These are phyloP conservation scores for Myriosclerotinia duriaeana DNA, from an alignment of 2,329 filamentous ascomycete species.

Conservation along the genomic window DNA sequence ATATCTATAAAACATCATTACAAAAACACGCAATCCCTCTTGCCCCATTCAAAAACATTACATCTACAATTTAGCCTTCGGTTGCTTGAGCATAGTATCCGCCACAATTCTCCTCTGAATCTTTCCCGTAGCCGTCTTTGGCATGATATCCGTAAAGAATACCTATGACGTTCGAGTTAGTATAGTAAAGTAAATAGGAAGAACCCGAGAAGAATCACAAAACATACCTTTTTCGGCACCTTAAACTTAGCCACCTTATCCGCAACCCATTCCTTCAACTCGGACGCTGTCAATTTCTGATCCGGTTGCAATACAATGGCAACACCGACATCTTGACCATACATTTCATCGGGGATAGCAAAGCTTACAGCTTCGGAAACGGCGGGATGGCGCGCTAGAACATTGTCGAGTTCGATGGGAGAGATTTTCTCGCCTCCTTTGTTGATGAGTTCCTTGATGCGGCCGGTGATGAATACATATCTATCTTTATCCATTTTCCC, in stretches of 20 bases:
- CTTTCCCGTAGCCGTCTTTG: conserved; percentile 90
- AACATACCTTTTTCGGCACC: conserved; percentile 71
- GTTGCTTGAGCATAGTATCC: conserved; percentile 76
- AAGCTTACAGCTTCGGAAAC: conserved; percentile 81
- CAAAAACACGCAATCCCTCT: too few species aligned
- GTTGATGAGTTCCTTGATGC: conserved; percentile 91
- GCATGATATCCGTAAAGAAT: conserved; percentile 81
- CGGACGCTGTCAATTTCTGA: conserved; percentile 54
- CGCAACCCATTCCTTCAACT: conserved; percentile 66
- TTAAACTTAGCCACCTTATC: conserved; percentile 80
- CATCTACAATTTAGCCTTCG: conserved; percentile 54
- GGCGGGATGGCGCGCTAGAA: conserved; percentile 69
- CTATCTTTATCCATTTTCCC: conserved; percentile 77
- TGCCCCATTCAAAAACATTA: too few species aligned
- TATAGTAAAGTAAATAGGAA: conserved; percentile 16
- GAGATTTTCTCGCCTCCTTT: conserved; percentile 89
- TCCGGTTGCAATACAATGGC: conserved; percentile 72
- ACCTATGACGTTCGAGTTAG: conserved; percentile 49
- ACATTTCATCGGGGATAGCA: conserved; percentile 77
- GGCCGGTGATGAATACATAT: conserved; percentile 83
- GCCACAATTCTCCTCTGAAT: conserved; percentile 84
- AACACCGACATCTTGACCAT: conserved; percentile 78
- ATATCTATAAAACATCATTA: not conserved
- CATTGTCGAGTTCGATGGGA: conserved; percentile 84
- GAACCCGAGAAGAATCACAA: not conserved